Conservation (phyloP, 2,329 filamentous ascomycete genomes). For the Podosphaera aphanis region DNA sequence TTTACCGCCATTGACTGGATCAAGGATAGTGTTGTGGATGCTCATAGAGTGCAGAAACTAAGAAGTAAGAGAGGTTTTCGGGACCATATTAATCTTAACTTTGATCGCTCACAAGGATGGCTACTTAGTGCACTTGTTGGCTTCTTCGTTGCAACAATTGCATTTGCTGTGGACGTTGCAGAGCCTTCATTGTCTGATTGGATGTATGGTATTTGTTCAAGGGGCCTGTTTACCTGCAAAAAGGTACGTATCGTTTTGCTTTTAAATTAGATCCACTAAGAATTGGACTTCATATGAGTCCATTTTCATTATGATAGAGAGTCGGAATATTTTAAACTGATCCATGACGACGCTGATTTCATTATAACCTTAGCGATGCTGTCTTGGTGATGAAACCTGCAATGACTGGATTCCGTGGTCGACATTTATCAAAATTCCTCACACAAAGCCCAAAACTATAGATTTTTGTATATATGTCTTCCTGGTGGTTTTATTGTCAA, state of each 20-base stretch:
- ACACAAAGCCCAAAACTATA: constrained; percentile 29
- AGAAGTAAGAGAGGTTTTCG: constrained; percentile 62
- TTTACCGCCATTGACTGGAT: constrained; percentile 97
- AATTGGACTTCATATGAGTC: not conserved
- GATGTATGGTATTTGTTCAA: constrained; percentile 68
- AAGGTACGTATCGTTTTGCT: constrained; percentile 27
- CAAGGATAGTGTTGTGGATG: constrained; percentile 87
- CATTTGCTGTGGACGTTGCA: constrained; percentile 72
- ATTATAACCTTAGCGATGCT: constrained; percentile 23
- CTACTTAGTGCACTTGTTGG: constrained; percentile 78
- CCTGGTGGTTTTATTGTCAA: constrained; percentile 45
- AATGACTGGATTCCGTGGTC: constrained; percentile 41
- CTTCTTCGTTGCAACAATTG: constrained; percentile 59
- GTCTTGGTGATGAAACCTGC: constrained; percentile 29
- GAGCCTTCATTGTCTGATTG: constrained; percentile 71
- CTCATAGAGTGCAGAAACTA: constrained; percentile 65
- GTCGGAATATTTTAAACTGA: no score
- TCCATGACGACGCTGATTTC: not conserved
- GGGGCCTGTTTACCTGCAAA: constrained; percentile 49
- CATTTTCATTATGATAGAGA: no score
- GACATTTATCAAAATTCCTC: constrained; percentile 12
- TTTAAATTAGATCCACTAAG: not conserved
- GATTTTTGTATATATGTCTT: constrained; percentile 57
- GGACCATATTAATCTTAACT: constrained; percentile 51
- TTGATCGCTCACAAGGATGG: constrained; percentile 86